Conservation (phyloP, 352 stramenopile genomes). For the Achlya hypogyna region DNA sequence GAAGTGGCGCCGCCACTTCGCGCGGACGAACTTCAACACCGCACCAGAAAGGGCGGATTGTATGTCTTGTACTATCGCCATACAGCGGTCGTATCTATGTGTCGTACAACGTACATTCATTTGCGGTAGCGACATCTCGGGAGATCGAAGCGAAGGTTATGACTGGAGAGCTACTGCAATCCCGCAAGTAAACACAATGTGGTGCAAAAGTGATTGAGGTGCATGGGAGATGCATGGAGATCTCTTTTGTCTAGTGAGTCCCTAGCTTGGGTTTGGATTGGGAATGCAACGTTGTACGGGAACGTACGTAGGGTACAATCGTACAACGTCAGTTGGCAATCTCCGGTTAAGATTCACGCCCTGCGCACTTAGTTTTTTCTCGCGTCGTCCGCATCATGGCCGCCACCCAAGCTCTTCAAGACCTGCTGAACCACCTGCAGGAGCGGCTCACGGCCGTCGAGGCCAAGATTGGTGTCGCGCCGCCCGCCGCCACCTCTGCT, state of each 20-base stretch:
- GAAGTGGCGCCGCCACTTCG: background rate
- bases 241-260: too few relatives aligned
- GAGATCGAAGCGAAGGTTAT: too few relatives aligned
- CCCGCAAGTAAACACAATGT: too few relatives aligned
- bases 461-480: constrained; percentile 49
- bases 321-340: constrained; percentile 10
- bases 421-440: constrained; percentile 69
- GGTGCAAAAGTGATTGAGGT: too few relatives aligned
- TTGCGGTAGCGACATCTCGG: too few relatives aligned
- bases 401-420: constrained; percentile 70
- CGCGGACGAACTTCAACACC: background rate
- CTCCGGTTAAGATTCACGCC: background rate
- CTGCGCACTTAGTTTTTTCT: constrained; percentile 12
- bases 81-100: background rate
- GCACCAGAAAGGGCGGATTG: background rate
- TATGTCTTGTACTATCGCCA: background rate
- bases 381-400: constrained; percentile 28
- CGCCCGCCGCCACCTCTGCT: constrained; percentile 8
- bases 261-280: too few relatives aligned
- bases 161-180: too few relatives aligned
- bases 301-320: too few relatives aligned
- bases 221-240: too few relatives aligned
- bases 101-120: background rate
- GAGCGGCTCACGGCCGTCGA: constrained; percentile 76
- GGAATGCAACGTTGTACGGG: too few relatives aligned